phyloP scores from a whole-genome alignment of 495 filamentous ascomycete species.

The Penicillium malachiteum region DNA sequence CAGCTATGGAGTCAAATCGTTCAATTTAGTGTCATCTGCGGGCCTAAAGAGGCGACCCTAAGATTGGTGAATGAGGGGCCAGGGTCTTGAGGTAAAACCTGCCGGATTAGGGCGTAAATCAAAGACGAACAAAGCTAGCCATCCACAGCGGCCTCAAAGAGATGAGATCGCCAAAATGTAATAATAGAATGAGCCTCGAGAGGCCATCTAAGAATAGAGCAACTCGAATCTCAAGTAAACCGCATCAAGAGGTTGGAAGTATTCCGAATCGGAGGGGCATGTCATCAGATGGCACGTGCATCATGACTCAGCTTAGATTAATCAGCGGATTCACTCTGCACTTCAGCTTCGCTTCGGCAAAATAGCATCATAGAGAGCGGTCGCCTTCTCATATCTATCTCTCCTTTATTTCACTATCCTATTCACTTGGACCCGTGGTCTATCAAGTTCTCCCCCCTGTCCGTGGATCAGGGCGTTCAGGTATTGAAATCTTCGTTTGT shows the following conservation, averaged over 20 bases:
- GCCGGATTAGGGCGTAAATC: slow-evolving; percentile 2
- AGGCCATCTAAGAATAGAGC: slow-evolving; percentile 25
- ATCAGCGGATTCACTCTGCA: slow-evolving; percentile 11
- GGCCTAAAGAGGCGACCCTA: not conserved
- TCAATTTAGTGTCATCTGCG: no score
- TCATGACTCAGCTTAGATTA: slow-evolving; percentile 15
- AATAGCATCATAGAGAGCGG: slow-evolving; percentile 9
- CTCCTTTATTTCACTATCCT: not conserved
- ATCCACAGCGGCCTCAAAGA: slow-evolving; percentile 3
- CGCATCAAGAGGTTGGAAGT: not conserved
- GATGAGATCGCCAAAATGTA: not conserved
- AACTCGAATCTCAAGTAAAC: slow-evolving; percentile 7
- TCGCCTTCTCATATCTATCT: slow-evolving; percentile 3
- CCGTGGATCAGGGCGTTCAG: slow-evolving; percentile 2
- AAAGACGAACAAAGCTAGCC: not conserved
- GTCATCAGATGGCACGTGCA: slow-evolving; percentile 23
- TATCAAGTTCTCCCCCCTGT: not conserved
- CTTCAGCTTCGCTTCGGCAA: slow-evolving; percentile 24
- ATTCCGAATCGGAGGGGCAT: slow-evolving; percentile 9
- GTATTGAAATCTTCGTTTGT: not conserved
- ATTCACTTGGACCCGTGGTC: not conserved
- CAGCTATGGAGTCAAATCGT: not conserved
- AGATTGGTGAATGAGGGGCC: not conserved
- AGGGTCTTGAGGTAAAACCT: not conserved
- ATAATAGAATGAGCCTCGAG: slow-evolving; percentile 17